Conservation (phyloP, 768 basidiomycete species). For the Boletus patriciae region DNA sequence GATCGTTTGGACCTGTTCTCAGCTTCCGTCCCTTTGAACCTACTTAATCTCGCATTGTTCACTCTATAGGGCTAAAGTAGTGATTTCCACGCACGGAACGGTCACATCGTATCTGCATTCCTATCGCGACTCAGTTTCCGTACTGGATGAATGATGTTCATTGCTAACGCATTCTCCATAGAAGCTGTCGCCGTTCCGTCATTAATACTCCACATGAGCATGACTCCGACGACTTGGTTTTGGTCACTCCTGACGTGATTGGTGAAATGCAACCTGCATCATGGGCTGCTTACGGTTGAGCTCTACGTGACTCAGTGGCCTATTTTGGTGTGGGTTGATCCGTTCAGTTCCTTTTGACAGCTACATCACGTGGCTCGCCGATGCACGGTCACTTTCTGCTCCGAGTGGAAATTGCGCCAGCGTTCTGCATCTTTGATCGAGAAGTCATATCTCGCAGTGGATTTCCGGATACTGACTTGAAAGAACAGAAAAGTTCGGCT, state of each 20-base stretch:
- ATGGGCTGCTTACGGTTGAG: neutral
- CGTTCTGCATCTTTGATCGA: conserved; percentile 5
- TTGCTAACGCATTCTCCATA: conserved; percentile 6
- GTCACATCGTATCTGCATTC: conserved; percentile 11
- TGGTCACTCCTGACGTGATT: conserved; percentile 8
- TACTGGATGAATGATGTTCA: neutral
- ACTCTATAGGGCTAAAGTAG: conserved; percentile 23
- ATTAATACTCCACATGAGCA: neutral
- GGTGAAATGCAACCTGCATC: neutral
- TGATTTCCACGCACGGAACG: conserved; percentile 9
- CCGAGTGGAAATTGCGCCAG: neutral
- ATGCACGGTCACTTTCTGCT: neutral
- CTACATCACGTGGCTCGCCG: conserved; percentile 2
- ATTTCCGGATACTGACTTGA: conserved; percentile 8
- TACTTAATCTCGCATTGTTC: conserved; percentile 25
- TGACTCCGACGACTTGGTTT: conserved; percentile 11
- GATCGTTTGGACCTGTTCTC: neutral
- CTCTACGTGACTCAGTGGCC: neutral
- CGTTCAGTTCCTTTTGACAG: neutral
- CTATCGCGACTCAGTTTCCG: conserved; percentile 13
- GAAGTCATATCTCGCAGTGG: neutral
- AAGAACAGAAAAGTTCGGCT: conserved; percentile 4
- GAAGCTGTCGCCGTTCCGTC: neutral
- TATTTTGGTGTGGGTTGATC: conserved; percentile 6
- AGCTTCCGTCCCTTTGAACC: conserved; percentile 11